These are phyloP conservation scores for Marchantia polymorpha DNA, from an alignment of 225 moss, liverwort and hornwort species.

Conservation along the genomic window DNA sequence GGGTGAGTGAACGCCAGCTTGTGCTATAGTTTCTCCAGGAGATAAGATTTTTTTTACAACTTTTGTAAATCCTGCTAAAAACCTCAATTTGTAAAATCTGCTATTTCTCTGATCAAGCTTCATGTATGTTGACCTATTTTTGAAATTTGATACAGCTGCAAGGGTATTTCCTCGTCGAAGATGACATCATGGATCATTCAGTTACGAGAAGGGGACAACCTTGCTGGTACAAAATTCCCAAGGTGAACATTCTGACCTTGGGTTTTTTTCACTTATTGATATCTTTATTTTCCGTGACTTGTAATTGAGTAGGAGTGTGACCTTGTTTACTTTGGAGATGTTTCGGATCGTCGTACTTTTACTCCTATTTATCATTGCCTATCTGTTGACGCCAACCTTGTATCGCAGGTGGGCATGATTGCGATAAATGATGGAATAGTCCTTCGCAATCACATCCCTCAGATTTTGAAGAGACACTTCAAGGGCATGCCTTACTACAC, in stretches of 20 bases:
- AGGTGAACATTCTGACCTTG: slow-evolving; percentile 42
- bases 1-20: slow-evolving; percentile 47
- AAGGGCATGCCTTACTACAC: slow-evolving; percentile 66
- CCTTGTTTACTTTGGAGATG: neutral
- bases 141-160: slow-evolving; percentile 55
- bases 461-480: slow-evolving; percentile 86
- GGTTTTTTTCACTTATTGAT: neutral
- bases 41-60: neutral
- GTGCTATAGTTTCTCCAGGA: neutral
- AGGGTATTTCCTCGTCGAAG: slow-evolving; percentile 84
- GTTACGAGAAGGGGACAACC: slow-evolving; percentile 89
- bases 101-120: neutral
- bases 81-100: neutral
- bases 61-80: neutral
- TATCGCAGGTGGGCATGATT: slow-evolving; percentile 73
- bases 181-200: slow-evolving; percentile 94
- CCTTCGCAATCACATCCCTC: slow-evolving; percentile 74
- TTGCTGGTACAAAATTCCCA: slow-evolving; percentile 86
- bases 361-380: neutral
- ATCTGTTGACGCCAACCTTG: slow-evolving; percentile 1
- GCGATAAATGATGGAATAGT: slow-evolving; percentile 86
- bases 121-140: neutral
- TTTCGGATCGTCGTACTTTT: neutral
- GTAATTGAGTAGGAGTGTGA: neutral
- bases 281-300: neutral